phyloP scores from a whole-genome alignment of 2,329 filamentous ascomycete species.

The Diaporthe citriasiana region DNA sequence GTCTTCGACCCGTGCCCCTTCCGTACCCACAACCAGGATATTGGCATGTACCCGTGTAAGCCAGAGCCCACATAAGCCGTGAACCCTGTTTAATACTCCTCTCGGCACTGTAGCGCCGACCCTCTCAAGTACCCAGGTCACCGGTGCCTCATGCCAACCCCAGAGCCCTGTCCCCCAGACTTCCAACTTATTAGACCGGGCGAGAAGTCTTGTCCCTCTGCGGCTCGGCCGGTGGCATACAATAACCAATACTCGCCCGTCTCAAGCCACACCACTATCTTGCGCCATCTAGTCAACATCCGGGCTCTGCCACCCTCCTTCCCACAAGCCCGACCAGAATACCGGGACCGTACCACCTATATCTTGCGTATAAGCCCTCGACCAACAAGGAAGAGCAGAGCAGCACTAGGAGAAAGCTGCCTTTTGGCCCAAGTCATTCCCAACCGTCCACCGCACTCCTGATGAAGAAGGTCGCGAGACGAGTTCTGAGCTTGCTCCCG shows the following conservation, averaged over 20 bases:
- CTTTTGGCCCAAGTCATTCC: background rate
- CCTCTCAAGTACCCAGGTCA: constrained; percentile 35
- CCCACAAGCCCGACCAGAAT: constrained; percentile 12
- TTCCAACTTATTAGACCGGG: constrained; percentile 33
- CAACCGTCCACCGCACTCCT: constrained; percentile 10
- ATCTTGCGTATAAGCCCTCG: constrained; percentile 20
- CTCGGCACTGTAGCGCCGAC: constrained; percentile 40
- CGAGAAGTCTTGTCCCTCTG: constrained; percentile 41
- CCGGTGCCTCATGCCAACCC: constrained; percentile 30
- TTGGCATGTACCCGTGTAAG: constrained; percentile 38
- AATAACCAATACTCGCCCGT: constrained; percentile 39
- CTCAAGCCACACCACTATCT: constrained; percentile 38
- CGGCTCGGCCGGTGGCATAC: constrained; percentile 42
- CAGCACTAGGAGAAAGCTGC: constrained; percentile 7
- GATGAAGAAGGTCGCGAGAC: constrained; percentile 16
- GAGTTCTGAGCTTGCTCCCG: constrained; percentile 18
- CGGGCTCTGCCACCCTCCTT: constrained; percentile 31
- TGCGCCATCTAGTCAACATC: constrained; percentile 31
- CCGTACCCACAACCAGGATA: constrained; percentile 38
- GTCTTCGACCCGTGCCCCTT: constrained; percentile 38
- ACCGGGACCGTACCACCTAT: constrained; percentile 32
- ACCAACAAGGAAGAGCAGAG: background rate
- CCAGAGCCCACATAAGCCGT: constrained; percentile 40
- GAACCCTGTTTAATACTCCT: constrained; percentile 38
- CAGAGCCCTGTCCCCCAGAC: constrained; percentile 33